Base-by-base conservation (phyloP, 2,329 filamentous ascomycete genomes). In the Biscogniauxia marginata region DNA sequence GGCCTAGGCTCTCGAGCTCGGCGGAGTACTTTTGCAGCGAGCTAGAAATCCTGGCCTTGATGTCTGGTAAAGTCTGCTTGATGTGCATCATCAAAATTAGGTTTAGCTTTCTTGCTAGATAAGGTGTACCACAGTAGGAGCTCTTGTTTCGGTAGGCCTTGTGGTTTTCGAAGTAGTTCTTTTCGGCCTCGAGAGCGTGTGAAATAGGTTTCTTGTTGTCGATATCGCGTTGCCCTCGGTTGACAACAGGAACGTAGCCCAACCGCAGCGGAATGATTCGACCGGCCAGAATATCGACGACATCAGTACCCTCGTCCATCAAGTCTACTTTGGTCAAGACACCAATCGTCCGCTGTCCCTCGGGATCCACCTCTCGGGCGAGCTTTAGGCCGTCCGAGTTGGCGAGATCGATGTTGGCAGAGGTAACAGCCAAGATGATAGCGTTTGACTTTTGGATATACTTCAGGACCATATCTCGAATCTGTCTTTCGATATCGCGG, bases 41-140 rank as follows among this genome's bases (percentile, higher is more conserved):
- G 64, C 90, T 89, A n/a, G 90, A 85, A 67, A 99, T 99, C 62
- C 96, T 89, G 13, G 90, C 91, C 79, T 99, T 99, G 81, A 99
- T 99, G 71, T 99, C 95, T 44, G 95, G 95, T 13, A 99, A 84
- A 1, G 95, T 99, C 79, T 99, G 93, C 78, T 99, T 99, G 81
- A 99, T 99, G 80, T 99, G 95, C 95, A 99, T 99, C 93, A 99
- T 98, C 66, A 99, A 84, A 71, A 99, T 98, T 69, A 99, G 82
- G 77, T 99, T 99, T 58, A 99, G 85, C 78, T 99, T 99, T 65
- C 93, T 87, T 3, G 95, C 95, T 58, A 99, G 81, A 71, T 99
- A 99, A 3, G 95, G 95, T 3, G 95, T 99, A 74, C 95, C 95
- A 75, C 95, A 99, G 82, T 99, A 99, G 5, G 93, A 90, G 71